A percentile compares a stretch with the other conserved stretches of the same genome.
Conservation (phyloP, 495 filamentous ascomycete genomes). For the Melanomma pulvis-pyrius region DNA sequence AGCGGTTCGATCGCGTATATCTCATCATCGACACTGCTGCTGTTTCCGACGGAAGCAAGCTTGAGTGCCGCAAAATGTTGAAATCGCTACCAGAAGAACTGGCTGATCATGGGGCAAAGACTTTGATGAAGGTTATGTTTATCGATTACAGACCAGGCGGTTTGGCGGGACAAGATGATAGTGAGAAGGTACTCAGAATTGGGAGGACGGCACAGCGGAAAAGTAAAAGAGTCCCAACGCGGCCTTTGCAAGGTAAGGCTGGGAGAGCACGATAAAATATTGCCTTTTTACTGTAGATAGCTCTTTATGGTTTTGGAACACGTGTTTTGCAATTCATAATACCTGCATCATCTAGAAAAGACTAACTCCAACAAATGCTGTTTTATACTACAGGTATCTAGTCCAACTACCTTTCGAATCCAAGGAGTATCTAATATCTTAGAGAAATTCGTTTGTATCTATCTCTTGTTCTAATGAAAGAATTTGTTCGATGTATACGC, state of each 20-base stretch:
- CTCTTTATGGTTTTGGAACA: too few relatives aligned
- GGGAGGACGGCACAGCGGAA: neutral
- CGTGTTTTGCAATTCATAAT: too few relatives aligned
- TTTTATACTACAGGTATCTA: too few relatives aligned
- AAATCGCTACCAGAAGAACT: neutral
- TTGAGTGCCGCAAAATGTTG: neutral
- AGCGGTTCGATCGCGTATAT: slow-evolving; percentile 3
- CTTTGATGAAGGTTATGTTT: slow-evolving; percentile 13
- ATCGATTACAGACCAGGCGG: neutral
- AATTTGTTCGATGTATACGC: too few relatives aligned
- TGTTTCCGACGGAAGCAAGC: neutral
- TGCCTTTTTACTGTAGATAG: too few relatives aligned
- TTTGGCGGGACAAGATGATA: neutral
- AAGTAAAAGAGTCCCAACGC: neutral
- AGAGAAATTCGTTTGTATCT: too few relatives aligned
- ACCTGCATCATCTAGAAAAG: too few relatives aligned
- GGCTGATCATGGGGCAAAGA: neutral
- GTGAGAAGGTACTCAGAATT: neutral
- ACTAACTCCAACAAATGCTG: too few relatives aligned
- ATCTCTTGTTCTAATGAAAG: too few relatives aligned
- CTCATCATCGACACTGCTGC: slow-evolving; percentile 10
- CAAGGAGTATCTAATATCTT: too few relatives aligned
- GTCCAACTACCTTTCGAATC: too few relatives aligned
- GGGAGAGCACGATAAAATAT: too few relatives aligned
- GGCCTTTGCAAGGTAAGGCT: neutral